These are phyloP conservation scores for Phialemoniopsis sp. DNA, from an alignment of 2,329 filamentous ascomycete species.

Conservation along the genomic window DNA sequence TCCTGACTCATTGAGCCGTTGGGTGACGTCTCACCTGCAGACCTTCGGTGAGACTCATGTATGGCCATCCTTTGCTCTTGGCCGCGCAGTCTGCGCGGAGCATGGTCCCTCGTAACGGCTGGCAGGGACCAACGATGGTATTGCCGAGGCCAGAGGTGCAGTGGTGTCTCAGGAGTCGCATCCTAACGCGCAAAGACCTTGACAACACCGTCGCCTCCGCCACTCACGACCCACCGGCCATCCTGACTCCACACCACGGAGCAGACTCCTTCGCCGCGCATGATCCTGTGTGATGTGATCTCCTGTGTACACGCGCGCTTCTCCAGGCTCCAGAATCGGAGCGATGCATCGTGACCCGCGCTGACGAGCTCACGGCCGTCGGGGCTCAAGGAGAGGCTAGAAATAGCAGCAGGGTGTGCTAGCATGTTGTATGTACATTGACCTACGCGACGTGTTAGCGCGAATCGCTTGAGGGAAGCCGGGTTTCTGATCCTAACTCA, in stretches of 20 bases:
- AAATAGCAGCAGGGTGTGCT: constrained; percentile 90
- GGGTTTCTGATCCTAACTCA: constrained; percentile 45
- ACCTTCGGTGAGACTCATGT: too few species aligned
- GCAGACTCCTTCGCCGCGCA: constrained; percentile 95
- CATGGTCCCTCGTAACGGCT: too few species aligned
- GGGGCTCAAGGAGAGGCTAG: constrained; percentile 84
- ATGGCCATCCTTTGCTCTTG: too few species aligned
- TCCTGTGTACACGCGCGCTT: constrained; percentile 95
- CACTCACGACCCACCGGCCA: constrained; percentile 89
- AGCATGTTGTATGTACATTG: constrained; percentile 99
- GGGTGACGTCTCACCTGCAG: too few species aligned
- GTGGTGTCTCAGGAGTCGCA: neutral
- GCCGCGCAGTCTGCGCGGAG: too few species aligned
- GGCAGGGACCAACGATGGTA: too few species aligned
- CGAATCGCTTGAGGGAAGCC: neutral
- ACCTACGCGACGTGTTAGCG: constrained; percentile 47
- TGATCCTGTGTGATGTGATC: constrained; percentile 86
- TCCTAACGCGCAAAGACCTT: constrained; percentile 73
- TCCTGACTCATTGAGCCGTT: too few species aligned
- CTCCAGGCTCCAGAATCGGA: constrained; percentile 96
- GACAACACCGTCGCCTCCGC: constrained; percentile 90
- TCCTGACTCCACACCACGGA: constrained; percentile 94
- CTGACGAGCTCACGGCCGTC: constrained; percentile 93
- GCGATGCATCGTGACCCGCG: constrained; percentile 89
- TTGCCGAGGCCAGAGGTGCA: neutral